A percentile compares a stretch with the other conserved stretches of the same genome.
These are phyloP conservation scores for Nigrospora sphaerica DNA, from an alignment of 2,329 filamentous ascomycete genomes.

Conservation along the genomic window DNA sequence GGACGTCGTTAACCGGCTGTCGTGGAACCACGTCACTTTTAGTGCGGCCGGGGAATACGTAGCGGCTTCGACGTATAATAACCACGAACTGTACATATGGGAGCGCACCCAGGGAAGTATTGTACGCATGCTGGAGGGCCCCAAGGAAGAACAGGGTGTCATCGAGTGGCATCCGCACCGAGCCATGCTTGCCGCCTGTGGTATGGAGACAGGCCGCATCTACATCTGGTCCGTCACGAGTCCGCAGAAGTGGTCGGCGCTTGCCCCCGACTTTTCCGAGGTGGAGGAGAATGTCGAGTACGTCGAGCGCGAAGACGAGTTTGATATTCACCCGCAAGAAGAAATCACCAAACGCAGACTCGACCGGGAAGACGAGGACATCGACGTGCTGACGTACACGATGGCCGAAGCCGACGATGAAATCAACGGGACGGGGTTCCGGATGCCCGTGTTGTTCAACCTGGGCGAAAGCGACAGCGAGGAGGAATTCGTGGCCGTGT, in stretches of 20 bases:
- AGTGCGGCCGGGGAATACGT: constrained; percentile 93
- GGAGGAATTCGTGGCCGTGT: constrained; percentile 69
- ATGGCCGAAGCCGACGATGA: constrained; percentile 54
- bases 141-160: constrained; percentile 91
- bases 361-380: constrained; percentile 86
- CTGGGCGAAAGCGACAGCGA: constrained; percentile 92
- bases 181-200: constrained; percentile 83
- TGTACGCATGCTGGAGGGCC: constrained; percentile 93
- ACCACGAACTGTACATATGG: constrained; percentile 98
- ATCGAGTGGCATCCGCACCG: constrained; percentile 95
- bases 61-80: constrained; percentile 93
- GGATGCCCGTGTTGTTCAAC: constrained; percentile 89
- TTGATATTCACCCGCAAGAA: constrained; percentile 93
- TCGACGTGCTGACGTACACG: constrained; percentile 76
- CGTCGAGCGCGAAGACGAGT: constrained; percentile 91
- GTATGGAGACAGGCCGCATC: constrained; percentile 85
- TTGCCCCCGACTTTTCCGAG: constrained; percentile 94
- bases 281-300: constrained; percentile 99
- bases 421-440: constrained; percentile 57
- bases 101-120: constrained; percentile 88
- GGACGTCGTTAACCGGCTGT: constrained; percentile 88
- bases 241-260: constrained; percentile 92
- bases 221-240: constrained; percentile 95
- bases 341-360: constrained; percentile 87
- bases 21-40: constrained; percentile 97